A percentile compares a stretch with the other conserved stretches of the same genome.
Conservation (phyloP, 768 basidiomycete genomes). For the Auricularia cornea region DNA sequence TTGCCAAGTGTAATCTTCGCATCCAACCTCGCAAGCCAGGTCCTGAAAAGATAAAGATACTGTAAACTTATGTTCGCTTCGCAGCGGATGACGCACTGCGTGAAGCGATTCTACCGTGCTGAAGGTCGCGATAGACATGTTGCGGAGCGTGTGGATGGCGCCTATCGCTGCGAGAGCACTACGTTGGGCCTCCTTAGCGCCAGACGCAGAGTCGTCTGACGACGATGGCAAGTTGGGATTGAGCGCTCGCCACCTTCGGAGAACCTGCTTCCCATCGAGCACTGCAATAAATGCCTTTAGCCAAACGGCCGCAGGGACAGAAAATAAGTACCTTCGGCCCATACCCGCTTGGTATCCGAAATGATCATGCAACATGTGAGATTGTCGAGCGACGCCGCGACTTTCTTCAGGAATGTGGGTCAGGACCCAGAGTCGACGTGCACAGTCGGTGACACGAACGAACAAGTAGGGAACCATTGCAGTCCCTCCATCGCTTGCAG, state of each 20-base stretch:
- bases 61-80: neutral
- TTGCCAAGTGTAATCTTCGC: constrained; percentile 60
- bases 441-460: neutral
- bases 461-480: neutral
- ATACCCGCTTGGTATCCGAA: constrained; percentile 68
- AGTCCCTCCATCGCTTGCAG: neutral
- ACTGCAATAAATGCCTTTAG: constrained; percentile 25
- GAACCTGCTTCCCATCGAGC: constrained; percentile 47
- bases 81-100: neutral
- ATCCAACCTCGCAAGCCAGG: constrained; percentile 52
- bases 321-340: constrained; percentile 55
- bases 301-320: no score
- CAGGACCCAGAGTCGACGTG: neutral
- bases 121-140: neutral
- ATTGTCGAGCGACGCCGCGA: constrained; percentile 46
- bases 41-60: constrained; percentile 45
- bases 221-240: constrained; percentile 31
- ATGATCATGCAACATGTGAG: constrained; percentile 44
- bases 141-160: neutral
- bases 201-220: constrained; percentile 1
- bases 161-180: neutral
- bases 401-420: constrained; percentile 41
- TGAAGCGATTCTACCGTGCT: neutral
- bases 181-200: neutral
- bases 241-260: constrained; percentile 60